Conservation (phyloP, 179 eudicot species). For the Beta macrorhiza region DNA sequence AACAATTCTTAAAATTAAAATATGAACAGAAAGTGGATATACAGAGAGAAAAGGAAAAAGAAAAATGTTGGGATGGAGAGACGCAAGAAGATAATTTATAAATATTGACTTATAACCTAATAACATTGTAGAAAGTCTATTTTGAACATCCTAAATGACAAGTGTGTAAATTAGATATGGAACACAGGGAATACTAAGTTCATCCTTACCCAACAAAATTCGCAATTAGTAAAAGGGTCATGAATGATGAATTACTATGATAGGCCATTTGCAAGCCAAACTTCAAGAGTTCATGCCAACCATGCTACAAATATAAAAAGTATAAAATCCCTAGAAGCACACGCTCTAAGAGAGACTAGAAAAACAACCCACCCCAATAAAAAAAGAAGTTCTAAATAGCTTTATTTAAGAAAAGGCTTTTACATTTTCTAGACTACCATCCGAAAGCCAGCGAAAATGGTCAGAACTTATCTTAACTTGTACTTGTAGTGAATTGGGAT, state of each 20-base stretch:
- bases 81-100: background rate
- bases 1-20: background rate
- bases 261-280: background rate
- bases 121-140: background rate
- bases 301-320: too few species aligned
- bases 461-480: background rate
- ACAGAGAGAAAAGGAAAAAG: background rate
- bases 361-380: too few species aligned
- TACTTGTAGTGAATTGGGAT: background rate
- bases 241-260: background rate
- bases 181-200: background rate
- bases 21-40: background rate
- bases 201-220: background rate
- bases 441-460: background rate
- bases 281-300: background rate
- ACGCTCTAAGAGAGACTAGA: background rate
- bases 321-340: background rate
- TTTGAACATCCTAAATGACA: background rate
- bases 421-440: background rate
- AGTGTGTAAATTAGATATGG: background rate
- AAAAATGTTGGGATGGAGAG: background rate
- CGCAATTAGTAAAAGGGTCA: background rate
- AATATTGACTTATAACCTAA: background rate
- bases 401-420: too few species aligned
- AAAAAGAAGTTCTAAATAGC: background rate